phyloP scores from a whole-genome alignment of 192 early-diverging fungal species.

The Backusella macrospora region DNA sequence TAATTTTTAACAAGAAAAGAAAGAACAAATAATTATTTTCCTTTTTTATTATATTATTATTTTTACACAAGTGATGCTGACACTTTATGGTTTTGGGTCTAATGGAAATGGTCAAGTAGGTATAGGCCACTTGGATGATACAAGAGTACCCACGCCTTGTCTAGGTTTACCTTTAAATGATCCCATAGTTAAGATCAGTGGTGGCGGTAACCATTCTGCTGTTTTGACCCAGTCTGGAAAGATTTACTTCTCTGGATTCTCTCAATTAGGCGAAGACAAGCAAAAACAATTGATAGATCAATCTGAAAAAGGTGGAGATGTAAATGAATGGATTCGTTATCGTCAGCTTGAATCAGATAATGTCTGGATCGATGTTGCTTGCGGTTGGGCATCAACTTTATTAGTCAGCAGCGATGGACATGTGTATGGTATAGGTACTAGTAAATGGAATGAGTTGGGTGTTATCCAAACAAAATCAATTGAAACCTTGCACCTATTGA shows the following conservation, averaged over 20 bases:
- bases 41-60: neutral
- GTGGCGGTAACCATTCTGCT: conserved; percentile 75
- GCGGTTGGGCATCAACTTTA: conserved; percentile 69
- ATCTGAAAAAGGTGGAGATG: neutral
- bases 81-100: conserved; percentile 59
- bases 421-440: conserved; percentile 60
- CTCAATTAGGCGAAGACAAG: conserved; percentile 23
- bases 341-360: neutral
- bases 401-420: conserved; percentile 11
- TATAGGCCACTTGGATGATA: conserved; percentile 50
- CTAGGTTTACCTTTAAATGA: conserved; percentile 17
- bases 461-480: conserved; percentile 30
- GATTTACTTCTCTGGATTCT: conserved; percentile 10
- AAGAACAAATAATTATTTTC: neutral
- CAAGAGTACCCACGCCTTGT: conserved; percentile 17
- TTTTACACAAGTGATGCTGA: neutral
- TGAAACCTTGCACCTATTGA: conserved; percentile 20
- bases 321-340: neutral
- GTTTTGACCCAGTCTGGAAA: conserved; percentile 15
- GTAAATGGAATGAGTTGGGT: conserved; percentile 57
- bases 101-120: conserved; percentile 73
- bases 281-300: conserved; percentile 5
- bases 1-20: neutral
- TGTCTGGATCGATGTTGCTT: conserved; percentile 49
- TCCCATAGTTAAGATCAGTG: conserved; percentile 40